Evolutionary conservation across 176 grass and related monocot species (phyloP).

Genomic region (Eragrostis nindensis): DNA sequence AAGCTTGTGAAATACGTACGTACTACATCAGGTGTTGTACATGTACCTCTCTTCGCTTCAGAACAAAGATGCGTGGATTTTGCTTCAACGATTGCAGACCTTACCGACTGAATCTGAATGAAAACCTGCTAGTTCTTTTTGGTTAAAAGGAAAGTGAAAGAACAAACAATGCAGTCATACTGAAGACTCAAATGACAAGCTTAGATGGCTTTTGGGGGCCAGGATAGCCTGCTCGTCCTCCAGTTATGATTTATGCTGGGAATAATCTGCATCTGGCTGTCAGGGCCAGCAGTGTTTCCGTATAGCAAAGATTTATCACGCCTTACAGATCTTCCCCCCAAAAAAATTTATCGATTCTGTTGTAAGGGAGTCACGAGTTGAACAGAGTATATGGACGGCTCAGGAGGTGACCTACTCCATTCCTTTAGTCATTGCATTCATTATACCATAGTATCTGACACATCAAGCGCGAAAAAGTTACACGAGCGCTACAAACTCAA

Average conservation of each 20-base stretch:
- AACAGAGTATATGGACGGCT: too few species aligned
- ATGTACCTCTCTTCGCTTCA: neutral
- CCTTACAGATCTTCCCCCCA: too few species aligned
- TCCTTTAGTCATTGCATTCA: conserved; percentile 13
- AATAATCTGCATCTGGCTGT: too few species aligned
- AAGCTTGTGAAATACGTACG: too few species aligned
- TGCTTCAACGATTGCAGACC: neutral
- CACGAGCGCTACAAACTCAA: neutral
- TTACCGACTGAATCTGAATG: neutral
- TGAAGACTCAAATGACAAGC: neutral
- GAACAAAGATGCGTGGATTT: neutral
- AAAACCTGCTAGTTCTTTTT: neutral
- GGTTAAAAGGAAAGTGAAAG: neutral
- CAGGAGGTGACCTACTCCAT: neutral
- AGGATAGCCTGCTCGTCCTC: too few species aligned
- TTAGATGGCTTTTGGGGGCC: neutral
- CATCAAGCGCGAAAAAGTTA: neutral
- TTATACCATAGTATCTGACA: conserved; percentile 36
- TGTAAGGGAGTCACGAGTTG: too few species aligned
- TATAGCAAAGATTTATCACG: neutral
- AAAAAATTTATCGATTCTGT: too few species aligned
- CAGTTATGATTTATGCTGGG: neutral
- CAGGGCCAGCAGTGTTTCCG: neutral
- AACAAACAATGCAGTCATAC: too few species aligned
- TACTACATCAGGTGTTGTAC: too few species aligned